These are phyloP conservation scores for Penicillium sp. DNA, from an alignment of 2,329 filamentous ascomycete genomes.

Conservation along the genomic window DNA sequence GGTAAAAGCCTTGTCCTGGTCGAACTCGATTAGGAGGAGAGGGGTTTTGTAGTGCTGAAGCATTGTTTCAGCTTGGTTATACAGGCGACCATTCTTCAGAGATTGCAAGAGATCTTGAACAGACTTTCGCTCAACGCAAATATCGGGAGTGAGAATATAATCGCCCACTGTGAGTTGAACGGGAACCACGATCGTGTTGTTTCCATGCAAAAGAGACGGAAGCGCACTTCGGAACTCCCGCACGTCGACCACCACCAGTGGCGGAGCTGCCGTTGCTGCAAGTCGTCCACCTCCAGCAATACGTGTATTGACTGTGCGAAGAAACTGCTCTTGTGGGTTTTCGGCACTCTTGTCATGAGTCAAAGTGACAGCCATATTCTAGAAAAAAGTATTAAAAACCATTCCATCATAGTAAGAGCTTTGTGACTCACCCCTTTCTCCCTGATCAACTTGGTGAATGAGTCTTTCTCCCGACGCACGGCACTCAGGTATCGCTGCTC, in stretches of 20 bases:
- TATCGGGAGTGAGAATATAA: constrained; percentile 87
- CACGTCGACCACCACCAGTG: constrained; percentile 90
- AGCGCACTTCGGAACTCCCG: constrained; percentile 93
- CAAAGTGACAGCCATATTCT: constrained; percentile 84
- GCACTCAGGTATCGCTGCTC: constrained; percentile 89
- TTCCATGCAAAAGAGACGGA: constrained; percentile 85
- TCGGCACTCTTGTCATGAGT: constrained; percentile 70
- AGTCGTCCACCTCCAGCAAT: constrained; percentile 91
- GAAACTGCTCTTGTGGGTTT: constrained; percentile 86
- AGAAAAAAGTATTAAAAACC: constrained; percentile 13
- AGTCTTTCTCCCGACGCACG: constrained; percentile 92
- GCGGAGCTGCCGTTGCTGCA: constrained; percentile 79
- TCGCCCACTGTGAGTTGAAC: constrained; percentile 97
- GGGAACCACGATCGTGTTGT: constrained; percentile 83
- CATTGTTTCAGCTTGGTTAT: constrained; percentile 91
- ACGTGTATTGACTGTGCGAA: constrained; percentile 92
- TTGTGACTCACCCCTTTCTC: constrained; percentile 68
- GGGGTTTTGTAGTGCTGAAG: constrained; percentile 85
- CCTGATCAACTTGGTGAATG: constrained; percentile 91
- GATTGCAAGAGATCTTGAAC: constrained; percentile 88
- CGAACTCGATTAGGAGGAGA: constrained; percentile 95
- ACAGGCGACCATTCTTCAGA: constrained; percentile 87
- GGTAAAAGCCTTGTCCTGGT: constrained; percentile 95
- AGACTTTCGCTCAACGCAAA: constrained; percentile 94
- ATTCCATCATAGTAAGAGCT: too few species aligned